Base-by-base conservation (phyloP, 768 basidiomycete species). In the Amanita thiersii region DNA sequence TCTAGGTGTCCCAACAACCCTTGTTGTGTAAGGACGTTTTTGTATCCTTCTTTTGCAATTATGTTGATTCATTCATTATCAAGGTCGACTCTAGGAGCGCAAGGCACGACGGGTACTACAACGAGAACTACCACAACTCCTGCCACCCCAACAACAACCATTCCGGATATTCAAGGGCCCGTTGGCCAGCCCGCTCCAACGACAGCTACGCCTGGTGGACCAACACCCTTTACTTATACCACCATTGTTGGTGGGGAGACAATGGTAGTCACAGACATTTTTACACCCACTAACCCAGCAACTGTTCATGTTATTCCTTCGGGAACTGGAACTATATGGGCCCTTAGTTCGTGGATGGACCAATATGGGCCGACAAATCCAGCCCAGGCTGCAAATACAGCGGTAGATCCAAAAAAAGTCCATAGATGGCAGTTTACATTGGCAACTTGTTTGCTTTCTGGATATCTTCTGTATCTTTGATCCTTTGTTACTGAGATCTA, bases 181-280 rank as follows among this genome's bases (percentile, higher is more conserved):
- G 80, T 83, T 0, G 81, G 70, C 5, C 69, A 72, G 48, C 77
- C 78, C 17, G 64, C 52, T 2, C 21, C 70, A 3, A 62, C 59
- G 18, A 58, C 56, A 2, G 56, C 49, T 15, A 52, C 58, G 2
- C 62, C 73, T 23, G 67, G 69, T 4, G 74, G 68, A 2, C 66
- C 67, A 20, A 76, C 70, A 0, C 71, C 72, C 0, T 77, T 63
- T 52, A 56, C 56, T 1, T 77, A 75, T 47, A 75, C 73, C 21
- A 77, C 75, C 0, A 61, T 68, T 26, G 49, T 69, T 19, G 50
- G 55, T 39, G 67, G 68, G 19, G 61, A 57, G 18, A 61, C 63
- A 2, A 55, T 44, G 9, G 56, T 51, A 4, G 18, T 67, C n/a
- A 48, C 50, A 5, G 68, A 63, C 39, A 56, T 47, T 14, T 72